These are phyloP conservation scores for Gossypium stocksii DNA, from an alignment of 345 rosid genomes.

Conservation along the genomic window DNA sequence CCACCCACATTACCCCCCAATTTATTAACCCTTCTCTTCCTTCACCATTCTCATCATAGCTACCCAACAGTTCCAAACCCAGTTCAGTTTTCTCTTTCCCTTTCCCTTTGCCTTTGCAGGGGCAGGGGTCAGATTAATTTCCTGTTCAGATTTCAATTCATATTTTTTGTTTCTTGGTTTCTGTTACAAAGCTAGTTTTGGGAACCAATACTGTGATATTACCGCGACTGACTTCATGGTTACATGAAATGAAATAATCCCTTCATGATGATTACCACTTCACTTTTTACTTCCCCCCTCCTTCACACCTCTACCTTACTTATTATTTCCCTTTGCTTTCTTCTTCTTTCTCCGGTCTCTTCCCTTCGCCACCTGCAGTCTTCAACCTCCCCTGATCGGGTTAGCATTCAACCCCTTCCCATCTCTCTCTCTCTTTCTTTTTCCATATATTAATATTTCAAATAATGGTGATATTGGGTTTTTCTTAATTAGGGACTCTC, in stretches of 20 bases:
- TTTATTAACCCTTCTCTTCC: constrained; percentile 14
- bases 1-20: not conserved
- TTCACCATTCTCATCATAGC: not conserved
- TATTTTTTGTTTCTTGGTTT: constrained; percentile 5
- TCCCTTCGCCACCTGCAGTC: constrained; percentile 24
- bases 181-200: constrained; percentile 7
- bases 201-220: not conserved
- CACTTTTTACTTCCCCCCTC: not conserved
- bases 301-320: not conserved
- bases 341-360: constrained; percentile 25
- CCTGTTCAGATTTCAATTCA: not conserved
- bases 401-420: constrained; percentile 3
- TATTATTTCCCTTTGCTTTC: constrained; percentile 10
- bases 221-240: not conserved
- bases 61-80: not conserved
- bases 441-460: not conserved
- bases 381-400: constrained; percentile 22
- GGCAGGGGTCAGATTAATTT: not conserved
- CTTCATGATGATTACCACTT: constrained; percentile 22
- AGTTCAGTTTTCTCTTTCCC: not conserved
- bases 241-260: not conserved
- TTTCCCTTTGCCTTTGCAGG: not conserved
- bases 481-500: constrained; percentile 32
- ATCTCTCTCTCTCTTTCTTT: not conserved
- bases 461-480: not conserved